These are phyloP conservation scores for Flaveria trinervia DNA, from an alignment of 129 eudicot species.

Conservation along the genomic window DNA sequence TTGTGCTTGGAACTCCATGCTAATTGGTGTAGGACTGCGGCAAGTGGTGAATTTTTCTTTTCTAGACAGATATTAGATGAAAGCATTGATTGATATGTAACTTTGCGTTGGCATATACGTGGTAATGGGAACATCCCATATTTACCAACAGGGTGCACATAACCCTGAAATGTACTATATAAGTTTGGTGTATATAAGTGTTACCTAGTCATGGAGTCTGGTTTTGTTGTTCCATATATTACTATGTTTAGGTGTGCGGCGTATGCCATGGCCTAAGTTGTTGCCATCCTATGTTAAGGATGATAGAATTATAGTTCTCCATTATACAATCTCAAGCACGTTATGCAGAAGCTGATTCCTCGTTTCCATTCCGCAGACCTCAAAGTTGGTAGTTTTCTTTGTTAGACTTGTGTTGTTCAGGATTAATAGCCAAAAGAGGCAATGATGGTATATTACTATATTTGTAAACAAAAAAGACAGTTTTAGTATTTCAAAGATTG, in stretches of 20 bases:
- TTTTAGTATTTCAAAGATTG: no score
- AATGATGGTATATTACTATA: neutral
- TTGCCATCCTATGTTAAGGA: neutral
- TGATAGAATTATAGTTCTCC: neutral
- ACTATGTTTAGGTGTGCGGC: neutral
- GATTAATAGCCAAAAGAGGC: neutral
- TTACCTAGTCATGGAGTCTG: constrained; percentile 1
- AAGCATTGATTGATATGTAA: neutral
- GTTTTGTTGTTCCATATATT: neutral
- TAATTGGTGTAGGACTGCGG: neutral
- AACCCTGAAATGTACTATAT: neutral
- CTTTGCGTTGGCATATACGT: neutral
- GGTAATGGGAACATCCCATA: neutral
- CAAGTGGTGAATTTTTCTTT: constrained; percentile 4
- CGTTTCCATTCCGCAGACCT: neutral
- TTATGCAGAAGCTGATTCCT: neutral
- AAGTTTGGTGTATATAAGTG: neutral
- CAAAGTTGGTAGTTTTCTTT: neutral
- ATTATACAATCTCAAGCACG: neutral
- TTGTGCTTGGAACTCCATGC: neutral
- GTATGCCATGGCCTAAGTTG: neutral
- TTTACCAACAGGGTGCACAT: constrained; percentile 4
- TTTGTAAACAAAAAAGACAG: no score
- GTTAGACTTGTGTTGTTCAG: neutral
- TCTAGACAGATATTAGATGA: neutral